Base-by-base conservation (phyloP, 352 stramenopile genomes). In the Plasmopara viticola region DNA sequence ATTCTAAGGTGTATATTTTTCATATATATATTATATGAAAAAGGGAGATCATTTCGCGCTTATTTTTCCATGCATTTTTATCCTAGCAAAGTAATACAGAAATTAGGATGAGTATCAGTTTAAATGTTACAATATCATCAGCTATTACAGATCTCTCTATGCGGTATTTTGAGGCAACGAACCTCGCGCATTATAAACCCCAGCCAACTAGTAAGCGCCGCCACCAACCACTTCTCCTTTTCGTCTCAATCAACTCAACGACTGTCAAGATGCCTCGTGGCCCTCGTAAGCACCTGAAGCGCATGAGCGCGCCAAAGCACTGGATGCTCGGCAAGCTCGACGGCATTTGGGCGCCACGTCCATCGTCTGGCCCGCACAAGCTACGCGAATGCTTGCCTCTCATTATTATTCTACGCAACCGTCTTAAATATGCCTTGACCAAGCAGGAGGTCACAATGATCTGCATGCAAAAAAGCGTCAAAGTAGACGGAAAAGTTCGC, bases 361-460 rank as follows among this genome's bases (percentile, higher is more conserved):
- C 95, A 60, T 98, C 90, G 57, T 80, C 91, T 47, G 96, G 97
- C 70, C 97, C 97, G 64, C 96, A 99, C 94, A 99, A 98, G 84
- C 76, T 97, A 48, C 94, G 95, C 64, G 96, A 99, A 77, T 99
- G 94, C 75, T 68, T 99, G 63, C 97, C 96, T 48, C 72, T 99
- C 50, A 82, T 96, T 58, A 95, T 99, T 60, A 98, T 99, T 68
- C 87, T 99, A 55, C 95, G 96, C 66, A 98, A 99, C 75, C 91
- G 96, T 56, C 90, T 99, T 15, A 99, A 99, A 82, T 99, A 99
- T 76, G 96, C 97, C 31, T 78, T 99, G 13, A 99, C 94, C 62
- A 96, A 95, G 75, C 92, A 97, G 74, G 96, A 99, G 76, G 96
- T 96, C 47, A 97, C 95, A 45, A 96, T 98, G 84, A 99, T 99